Evolutionary conservation across 345 rosid species (phyloP), one percentile per base, ranked within the genome.

Genomic region (Lenwebbia sp.): DNA sequence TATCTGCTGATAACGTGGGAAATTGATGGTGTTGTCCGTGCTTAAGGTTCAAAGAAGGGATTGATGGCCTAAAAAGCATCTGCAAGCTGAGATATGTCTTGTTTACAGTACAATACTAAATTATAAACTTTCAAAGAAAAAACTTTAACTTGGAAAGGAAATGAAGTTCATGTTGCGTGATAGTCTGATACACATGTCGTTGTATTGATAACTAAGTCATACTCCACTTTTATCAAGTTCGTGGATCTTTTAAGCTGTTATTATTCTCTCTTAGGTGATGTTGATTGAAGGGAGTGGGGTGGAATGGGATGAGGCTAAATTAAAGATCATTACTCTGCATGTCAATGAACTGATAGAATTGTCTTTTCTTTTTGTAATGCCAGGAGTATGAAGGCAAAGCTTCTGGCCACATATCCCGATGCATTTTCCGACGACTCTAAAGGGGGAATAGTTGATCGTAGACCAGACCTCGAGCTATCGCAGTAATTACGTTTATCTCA

Each of bases 401-500:
- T 96, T 83, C 41, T 88, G 83, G 96, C 96, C 47, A 92, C 92
- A 6, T 96, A 94, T 89, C 99, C 99, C 33, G 99, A 97, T 89
- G 99, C 99, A 86, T 96, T 97, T 89, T 92, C 95, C 1, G 95
- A 95, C 84, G 98, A 94, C 82, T 91, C 93, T 74, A 85, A 90
- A 22, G 90, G 89, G 82, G 98, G 92, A 86, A 92, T 87, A 78
- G 90, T 96, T 56, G 99, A 97, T 86, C 86, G 86, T 84, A 93
- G 99, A 87, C 99, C 98, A 0, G 93, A 96, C 88, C 98, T 95
- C 1, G 99, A 96, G 90, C 83, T 93, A 89, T 93, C 92, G 84
- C 91, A 88, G 50, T 91, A 91, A 87, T 70, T 33, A 19, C 1
- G 3, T 33, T 19, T 33, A 70, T 19, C 41, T 70, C 78, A 17